Percentiles rank a stretch among this genome's conserved stretches.
These are phyloP conservation scores for Arabis alpina DNA, from an alignment of 345 rosid species.

Conservation along the genomic window DNA sequence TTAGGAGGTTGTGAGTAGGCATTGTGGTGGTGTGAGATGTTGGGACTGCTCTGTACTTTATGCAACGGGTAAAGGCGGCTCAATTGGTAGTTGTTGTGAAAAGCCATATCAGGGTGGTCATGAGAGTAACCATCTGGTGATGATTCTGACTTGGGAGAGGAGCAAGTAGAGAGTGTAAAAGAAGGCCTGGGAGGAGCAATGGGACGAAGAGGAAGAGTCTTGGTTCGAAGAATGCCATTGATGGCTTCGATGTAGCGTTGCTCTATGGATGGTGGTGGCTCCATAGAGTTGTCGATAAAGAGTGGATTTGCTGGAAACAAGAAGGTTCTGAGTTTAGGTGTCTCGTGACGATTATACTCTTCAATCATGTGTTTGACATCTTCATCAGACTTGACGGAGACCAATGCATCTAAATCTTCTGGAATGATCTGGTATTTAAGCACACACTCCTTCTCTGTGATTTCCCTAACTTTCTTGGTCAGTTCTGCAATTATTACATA, in stretches of 20 bases:
- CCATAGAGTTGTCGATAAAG: conserved; percentile 50
- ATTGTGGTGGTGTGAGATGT: conserved; percentile 49
- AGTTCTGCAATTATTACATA: conserved; percentile 50
- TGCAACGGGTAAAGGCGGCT: conserved; percentile 51
- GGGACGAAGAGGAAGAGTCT: conserved; percentile 16
- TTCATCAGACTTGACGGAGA: conserved; percentile 70
- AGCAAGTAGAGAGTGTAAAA: conserved; percentile 62
- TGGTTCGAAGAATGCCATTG: conserved; percentile 55
- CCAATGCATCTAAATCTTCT: conserved; percentile 82
- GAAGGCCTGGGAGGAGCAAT: conserved; percentile 42
- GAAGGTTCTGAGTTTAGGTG: conserved; percentile 65
- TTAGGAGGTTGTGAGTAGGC: conserved; percentile 35
- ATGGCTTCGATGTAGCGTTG: conserved; percentile 85
- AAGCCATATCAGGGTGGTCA: conserved; percentile 43
- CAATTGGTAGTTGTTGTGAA: conserved; percentile 27
- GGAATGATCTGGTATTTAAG: conserved; percentile 73
- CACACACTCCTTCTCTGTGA: conserved; percentile 58
- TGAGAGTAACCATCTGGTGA: conserved; percentile 57
- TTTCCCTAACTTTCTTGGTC: conserved; percentile 62
- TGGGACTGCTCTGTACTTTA: conserved; percentile 77
- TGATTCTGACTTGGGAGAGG: conserved; percentile 64
- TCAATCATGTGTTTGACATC: conserved; percentile 88
- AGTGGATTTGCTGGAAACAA: conserved; percentile 62
- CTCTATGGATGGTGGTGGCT: conserved; percentile 52
- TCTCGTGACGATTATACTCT: conserved; percentile 62